Evolutionary conservation across 225 moss, liverwort and hornwort genomes (phyloP).

Genomic region (Lunularia cruciata): DNA sequence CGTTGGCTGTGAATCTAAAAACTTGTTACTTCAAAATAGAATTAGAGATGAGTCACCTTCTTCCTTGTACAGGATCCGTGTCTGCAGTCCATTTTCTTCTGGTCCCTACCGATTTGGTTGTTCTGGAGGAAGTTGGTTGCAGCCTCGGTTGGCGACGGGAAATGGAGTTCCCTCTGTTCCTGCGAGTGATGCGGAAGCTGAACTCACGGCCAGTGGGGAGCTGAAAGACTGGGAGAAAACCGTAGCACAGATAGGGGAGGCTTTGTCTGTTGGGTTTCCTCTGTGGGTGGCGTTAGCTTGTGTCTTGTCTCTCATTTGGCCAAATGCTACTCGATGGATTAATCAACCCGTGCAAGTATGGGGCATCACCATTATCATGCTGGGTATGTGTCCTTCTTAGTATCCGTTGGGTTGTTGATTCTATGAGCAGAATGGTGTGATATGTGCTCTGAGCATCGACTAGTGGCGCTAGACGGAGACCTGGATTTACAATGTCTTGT

Average conservation of each 20-base stretch:
- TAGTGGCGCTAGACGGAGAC: no score
- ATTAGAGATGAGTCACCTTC: not conserved
- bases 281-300: conserved; percentile 72
- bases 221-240: conserved; percentile 42
- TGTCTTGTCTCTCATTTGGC: conserved; percentile 52
- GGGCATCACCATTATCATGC: conserved; percentile 72
- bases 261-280: conserved; percentile 75
- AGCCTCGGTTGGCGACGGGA: not conserved
- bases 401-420: no score
- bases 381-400: no score
- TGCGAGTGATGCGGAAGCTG: not conserved
- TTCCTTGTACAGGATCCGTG: not conserved
- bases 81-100: not conserved
- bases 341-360: conserved; percentile 62
- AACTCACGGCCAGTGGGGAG: not conserved
- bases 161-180: not conserved
- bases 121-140: not conserved
- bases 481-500: no score
- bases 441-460: no score
- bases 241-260: conserved; percentile 67
- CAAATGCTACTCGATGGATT: conserved; percentile 65
- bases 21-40: not conserved
- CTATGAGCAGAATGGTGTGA: no score
- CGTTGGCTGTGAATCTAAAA: not conserved
- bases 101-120: not conserved